Evolutionary conservation across 129 eudicot genomes (phyloP), one percentile per base, ranked within the genome.

Genomic region (Flaveria sonorensis): DNA sequence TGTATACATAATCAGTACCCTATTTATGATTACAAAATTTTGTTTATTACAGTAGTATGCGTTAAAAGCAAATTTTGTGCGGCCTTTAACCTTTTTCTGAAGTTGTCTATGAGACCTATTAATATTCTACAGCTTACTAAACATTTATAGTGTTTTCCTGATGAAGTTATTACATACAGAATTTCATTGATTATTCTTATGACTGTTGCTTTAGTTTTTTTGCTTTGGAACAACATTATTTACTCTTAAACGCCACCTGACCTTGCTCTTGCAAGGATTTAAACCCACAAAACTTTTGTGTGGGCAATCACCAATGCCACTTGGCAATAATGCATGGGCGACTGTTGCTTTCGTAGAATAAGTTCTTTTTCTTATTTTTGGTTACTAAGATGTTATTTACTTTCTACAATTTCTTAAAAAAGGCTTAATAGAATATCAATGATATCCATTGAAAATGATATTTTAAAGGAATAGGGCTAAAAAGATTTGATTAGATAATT

Each of bases 11-110:
- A 36, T 21, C 21, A 73, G 9, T 57, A 50, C 14, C 40, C 28
- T 73, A 56, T 52, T 56, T 40, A 18, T 2, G 52, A 73, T 19
- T 40, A 73, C 43, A 13, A 59, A 57, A 74, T 43, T n/a, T 56
- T 10, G 45, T 12, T 73, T 43, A 40, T 59, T 28, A 42, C 69
- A 21, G 53, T 42, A 40, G 16, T 21, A 11, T 2, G 14, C n/a
- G 14, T 14, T 48, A 11, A 14, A 48, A 13, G 53, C 14, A 48
- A 15, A 48, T 48, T 48, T 48, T 48, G 18, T 14, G n/a, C 53
- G 14, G 16, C 53, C 53, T 48, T 48, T 48, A 48, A 48, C 16
- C 18, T 18, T 1, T 12, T 14, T 48, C 6, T 15, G 14, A 48
- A 53, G 23, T n/a, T 18, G 11, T 6, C 47, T 42, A 16, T 16